phyloP scores from a whole-genome alignment of 2,329 filamentous ascomycete species.

The Corynespora cassiicola region DNA sequence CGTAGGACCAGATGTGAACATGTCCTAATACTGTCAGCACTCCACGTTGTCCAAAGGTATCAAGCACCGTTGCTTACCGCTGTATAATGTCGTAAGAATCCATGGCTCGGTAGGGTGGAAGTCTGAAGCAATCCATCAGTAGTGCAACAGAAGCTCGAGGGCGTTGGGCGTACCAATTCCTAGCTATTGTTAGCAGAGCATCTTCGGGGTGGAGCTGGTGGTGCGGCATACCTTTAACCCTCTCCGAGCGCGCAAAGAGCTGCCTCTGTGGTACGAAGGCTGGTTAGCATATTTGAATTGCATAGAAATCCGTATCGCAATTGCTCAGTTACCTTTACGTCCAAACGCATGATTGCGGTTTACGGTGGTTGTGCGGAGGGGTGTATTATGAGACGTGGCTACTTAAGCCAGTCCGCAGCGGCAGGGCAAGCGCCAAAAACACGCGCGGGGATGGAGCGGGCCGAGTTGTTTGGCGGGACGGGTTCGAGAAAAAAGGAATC shows the following conservation, averaged over 20 bases:
- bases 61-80: constrained; percentile 63
- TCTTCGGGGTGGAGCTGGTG: constrained; percentile 5
- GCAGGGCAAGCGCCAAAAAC: background rate
- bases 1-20: constrained; percentile 99
- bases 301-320: too few relatives aligned
- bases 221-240: constrained; percentile 71
- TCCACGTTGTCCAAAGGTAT: constrained; percentile 5
- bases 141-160: constrained; percentile 20
- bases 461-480: constrained; percentile 3
- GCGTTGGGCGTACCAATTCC: constrained; percentile 41
- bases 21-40: constrained; percentile 69
- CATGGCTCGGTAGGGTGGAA: constrained; percentile 97
- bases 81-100: constrained; percentile 93
- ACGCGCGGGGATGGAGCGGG: constrained; percentile 2
- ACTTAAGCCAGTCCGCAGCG: constrained; percentile 40
- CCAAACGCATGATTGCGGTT: constrained; percentile 50
- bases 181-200: constrained; percentile 31
- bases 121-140: constrained; percentile 72
- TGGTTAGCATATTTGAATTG: too few relatives aligned
- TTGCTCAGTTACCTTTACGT: constrained; percentile 50
- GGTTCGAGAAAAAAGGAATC: constrained; percentile 2
- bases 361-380: constrained; percentile 34
- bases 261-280: constrained; percentile 67
- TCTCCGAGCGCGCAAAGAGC: constrained; percentile 87
- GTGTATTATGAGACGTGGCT: constrained; percentile 46